phyloP scores from a whole-genome alignment of 108 stramenopile species.

The Halocafeteria seosinensis region DNA sequence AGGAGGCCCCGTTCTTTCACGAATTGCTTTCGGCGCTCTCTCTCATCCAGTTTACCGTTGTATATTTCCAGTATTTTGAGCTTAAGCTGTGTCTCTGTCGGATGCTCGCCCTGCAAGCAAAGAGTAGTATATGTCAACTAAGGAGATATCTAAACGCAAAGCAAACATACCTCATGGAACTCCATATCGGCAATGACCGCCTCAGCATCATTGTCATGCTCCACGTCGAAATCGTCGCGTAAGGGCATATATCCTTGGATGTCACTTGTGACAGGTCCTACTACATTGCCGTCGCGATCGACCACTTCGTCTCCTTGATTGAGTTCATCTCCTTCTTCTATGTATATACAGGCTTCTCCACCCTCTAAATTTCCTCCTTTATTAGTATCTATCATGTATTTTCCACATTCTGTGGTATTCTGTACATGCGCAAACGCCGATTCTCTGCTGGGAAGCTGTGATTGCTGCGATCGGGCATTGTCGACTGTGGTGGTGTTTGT shows the following conservation, averaged over 20 bases:
- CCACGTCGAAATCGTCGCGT: conserved; percentile 82
- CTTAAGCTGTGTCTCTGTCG: conserved; percentile 60
- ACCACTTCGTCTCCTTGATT: background rate
- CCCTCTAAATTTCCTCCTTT: background rate
- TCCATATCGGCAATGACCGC: conserved; percentile 69
- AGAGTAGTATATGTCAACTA: too few species aligned
- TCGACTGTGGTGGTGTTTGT: too few species aligned
- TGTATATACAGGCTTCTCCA: background rate
- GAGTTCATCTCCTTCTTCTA: background rate
- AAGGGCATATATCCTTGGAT: conserved; percentile 18
- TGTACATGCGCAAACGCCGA: background rate
- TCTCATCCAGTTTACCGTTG: conserved; percentile 64
- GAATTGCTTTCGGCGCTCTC: conserved; percentile 62
- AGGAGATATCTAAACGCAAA: too few species aligned
- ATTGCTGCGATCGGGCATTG: too few species aligned
- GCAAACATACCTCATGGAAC: too few species aligned
- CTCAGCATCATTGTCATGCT: conserved; percentile 88
- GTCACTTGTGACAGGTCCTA: too few species aligned
- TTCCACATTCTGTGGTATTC: too few species aligned
- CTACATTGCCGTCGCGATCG: background rate
- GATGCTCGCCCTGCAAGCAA: conserved; percentile 48
- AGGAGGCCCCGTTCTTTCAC: conserved; percentile 50
- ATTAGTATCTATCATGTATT: background rate
- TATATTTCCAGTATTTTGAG: conserved; percentile 63
- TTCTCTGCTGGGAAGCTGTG: background rate